Evolutionary conservation across 176 grass and related monocot species (phyloP), one percentile per base, ranked within the genome.

Genomic region (Phragmites australis): DNA sequence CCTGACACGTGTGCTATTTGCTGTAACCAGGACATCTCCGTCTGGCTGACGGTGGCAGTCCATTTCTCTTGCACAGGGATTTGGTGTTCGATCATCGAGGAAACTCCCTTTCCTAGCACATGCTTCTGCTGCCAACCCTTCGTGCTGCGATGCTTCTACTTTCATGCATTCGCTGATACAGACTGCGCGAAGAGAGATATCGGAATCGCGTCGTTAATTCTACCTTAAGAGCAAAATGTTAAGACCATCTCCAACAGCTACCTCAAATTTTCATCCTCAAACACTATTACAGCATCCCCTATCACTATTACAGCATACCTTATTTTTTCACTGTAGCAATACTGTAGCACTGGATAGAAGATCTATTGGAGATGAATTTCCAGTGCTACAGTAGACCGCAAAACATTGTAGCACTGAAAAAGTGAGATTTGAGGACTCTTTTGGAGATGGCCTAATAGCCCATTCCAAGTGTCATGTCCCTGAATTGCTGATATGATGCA

Each of bases 61-160:
- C 21, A 49, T 81, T 26, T 88, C 68, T 58, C 61, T 69, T 26
- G 59, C 66, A 39, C 88, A 98, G 92, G 96, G 92, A 59, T 65
- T 95, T 41, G 95, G 96, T 17, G 92, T 92, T 64, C 87, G 96
- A 70, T 79, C 92, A 29, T 75, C 95, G 81, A 89, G 96, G 78
- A 99, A 99, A 77, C 93, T 99, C 70, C 96, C 96, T 78, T 99
- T 99, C 78, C 81, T 99, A 32, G 92, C 96, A 63, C 93, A 99
- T 72, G 92, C 96, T 40, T 82, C 90, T 68, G 69, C 89, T 8
- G 75, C 78, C 30, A 89, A 82, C 62, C 87, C 92, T 65, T 79
- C 86, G 0, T 56, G 49, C 77, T 93, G 90, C 12, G 87, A 95
- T 19, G 76, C 84, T 68, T 64, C 70, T 72, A 67, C 74, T n/a